Evolutionary conservation across 352 stramenopile genomes (phyloP).

Genomic region (Hyaloperonospora arabidopsidis): DNA sequence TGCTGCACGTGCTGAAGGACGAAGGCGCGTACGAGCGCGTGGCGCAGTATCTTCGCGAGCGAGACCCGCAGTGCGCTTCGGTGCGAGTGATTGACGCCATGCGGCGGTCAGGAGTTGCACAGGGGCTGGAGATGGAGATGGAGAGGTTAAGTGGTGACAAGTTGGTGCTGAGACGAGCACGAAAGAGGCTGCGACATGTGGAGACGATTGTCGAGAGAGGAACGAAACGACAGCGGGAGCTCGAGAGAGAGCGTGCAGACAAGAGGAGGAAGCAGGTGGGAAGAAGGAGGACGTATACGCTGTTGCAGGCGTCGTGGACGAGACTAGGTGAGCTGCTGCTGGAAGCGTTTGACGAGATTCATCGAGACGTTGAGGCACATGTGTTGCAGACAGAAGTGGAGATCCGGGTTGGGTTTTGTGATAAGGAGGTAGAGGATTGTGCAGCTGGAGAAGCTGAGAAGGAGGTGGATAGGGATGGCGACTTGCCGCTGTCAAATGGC

Average conservation of each 20-base stretch:
- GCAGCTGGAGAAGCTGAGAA: no score
- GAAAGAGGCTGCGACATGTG: conserved; percentile 23
- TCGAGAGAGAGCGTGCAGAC: conserved; percentile 15
- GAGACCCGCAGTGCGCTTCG: conserved; percentile 39
- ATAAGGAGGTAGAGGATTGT: not conserved
- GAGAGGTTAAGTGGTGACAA: conserved; percentile 2
- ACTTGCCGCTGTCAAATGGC: conserved; percentile 11
- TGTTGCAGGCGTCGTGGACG: conserved; percentile 43
- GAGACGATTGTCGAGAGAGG: conserved; percentile 11
- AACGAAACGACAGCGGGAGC: conserved; percentile 30
- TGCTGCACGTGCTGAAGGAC: conserved; percentile 51
- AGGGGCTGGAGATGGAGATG: not conserved
- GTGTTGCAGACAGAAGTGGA: conserved; percentile 18
- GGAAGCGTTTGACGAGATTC: conserved; percentile 53
- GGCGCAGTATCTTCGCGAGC: conserved; percentile 32
- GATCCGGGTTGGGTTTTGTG: conserved; percentile 23
- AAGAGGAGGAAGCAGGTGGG: conserved; percentile 3
- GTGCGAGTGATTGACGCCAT: conserved; percentile 24
- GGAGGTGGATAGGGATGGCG: no score
- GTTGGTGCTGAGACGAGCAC: conserved; percentile 12
- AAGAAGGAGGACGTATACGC: conserved; percentile 26
- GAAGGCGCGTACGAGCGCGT: conserved; percentile 39
- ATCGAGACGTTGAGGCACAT: conserved; percentile 19
- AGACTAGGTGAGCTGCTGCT: conserved; percentile 51
- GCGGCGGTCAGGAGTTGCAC: not conserved